Percentiles rank a stretch among this genome's conserved stretches.
These are phyloP conservation scores for Trichomonascus vanleenenianus DNA, from an alignment of 805 yeast genomes.

Conservation along the genomic window DNA sequence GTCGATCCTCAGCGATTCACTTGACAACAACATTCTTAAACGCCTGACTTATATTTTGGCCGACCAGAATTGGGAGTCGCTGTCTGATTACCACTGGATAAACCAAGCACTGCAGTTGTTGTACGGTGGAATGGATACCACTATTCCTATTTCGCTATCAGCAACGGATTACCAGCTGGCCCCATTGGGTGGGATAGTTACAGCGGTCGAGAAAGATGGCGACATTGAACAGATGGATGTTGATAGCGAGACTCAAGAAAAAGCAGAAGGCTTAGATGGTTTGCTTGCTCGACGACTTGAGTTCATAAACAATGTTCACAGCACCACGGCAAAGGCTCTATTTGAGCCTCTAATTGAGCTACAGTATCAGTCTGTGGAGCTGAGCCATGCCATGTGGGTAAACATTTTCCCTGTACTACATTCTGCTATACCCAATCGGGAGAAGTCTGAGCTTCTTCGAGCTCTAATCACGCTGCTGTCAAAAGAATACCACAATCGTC, in stretches of 20 bases:
- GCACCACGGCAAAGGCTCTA: slow-evolving; percentile 50
- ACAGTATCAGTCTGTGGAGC: slow-evolving; percentile 71
- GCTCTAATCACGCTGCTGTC: slow-evolving; percentile 71
- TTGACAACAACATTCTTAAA: slow-evolving; percentile 70
- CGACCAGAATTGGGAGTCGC: slow-evolving; percentile 95
- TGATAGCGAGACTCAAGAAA: slow-evolving; percentile 15
- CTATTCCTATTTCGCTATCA: slow-evolving; percentile 38
- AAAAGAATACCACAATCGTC: slow-evolving; percentile 89
- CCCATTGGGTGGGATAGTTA: slow-evolving; percentile 17
- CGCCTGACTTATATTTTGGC: slow-evolving; percentile 80
- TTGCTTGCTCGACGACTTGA: slow-evolving; percentile 23
- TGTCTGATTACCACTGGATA: slow-evolving; percentile 91
- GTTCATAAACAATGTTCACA: slow-evolving; percentile 32
- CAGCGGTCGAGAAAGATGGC: slow-evolving; percentile 8
- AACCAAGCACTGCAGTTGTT: slow-evolving; percentile 86
- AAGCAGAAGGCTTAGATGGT: slow-evolving; percentile 26
- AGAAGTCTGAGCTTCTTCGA: slow-evolving; percentile 76
- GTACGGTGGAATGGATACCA: slow-evolving; percentile 64
- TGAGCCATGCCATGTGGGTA: slow-evolving; percentile 80
- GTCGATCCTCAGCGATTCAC: slow-evolving; percentile 66
- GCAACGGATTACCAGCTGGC: slow-evolving; percentile 34
- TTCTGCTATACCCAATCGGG: slow-evolving; percentile 65
- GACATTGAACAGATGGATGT: slow-evolving; percentile 18
- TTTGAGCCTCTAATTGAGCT: slow-evolving; percentile 68
- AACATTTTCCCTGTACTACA: slow-evolving; percentile 76